phyloP scores from a whole-genome alignment of 2,329 filamentous ascomycete species.

The Metarhizium guizhouense region DNA sequence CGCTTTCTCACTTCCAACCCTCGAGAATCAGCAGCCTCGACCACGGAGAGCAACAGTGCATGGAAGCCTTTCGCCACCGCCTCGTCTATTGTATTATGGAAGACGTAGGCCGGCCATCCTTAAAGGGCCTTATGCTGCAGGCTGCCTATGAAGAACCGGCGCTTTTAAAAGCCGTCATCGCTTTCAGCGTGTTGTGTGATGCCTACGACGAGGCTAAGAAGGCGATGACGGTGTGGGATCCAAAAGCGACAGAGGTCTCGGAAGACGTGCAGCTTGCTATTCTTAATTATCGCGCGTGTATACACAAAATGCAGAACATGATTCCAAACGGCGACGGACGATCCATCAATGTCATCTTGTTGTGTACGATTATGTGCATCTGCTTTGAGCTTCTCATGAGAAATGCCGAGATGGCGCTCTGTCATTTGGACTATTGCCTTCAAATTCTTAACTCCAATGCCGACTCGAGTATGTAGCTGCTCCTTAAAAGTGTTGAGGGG shows the following conservation, averaged over 20 bases:
- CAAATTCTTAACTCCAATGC: conserved; percentile 7
- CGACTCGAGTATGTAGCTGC: background rate
- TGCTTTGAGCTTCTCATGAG: conserved; percentile 11
- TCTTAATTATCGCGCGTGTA: conserved; percentile 6
- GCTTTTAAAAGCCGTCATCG: conserved; percentile 7
- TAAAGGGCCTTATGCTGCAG: conserved; percentile 8
- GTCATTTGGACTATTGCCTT: conserved; percentile 8
- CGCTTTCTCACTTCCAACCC: conserved; percentile 9
- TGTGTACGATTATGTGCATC: conserved; percentile 10
- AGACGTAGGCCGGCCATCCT: conserved; percentile 4
- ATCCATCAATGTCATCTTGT: conserved; percentile 7
- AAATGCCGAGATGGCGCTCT: conserved; percentile 4
- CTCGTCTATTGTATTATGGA: conserved; percentile 11
- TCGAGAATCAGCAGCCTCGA: background rate
- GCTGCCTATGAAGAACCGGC: conserved; percentile 8
- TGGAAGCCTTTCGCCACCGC: conserved; percentile 8
- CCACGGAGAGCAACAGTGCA: background rate
- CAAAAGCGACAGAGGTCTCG: background rate
- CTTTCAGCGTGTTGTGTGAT: conserved; percentile 8
- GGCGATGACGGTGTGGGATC: background rate
- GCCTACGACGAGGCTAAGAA: background rate
- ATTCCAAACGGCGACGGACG: conserved; percentile 2
- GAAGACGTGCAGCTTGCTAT: conserved; percentile 6
- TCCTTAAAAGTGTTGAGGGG: background rate
- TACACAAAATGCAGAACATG: conserved; percentile 6